A percentile compares a stretch with the other conserved stretches of the same genome.
Conservation (phyloP, 441 rosid genomes). For the Geranium incanum region DNA sequence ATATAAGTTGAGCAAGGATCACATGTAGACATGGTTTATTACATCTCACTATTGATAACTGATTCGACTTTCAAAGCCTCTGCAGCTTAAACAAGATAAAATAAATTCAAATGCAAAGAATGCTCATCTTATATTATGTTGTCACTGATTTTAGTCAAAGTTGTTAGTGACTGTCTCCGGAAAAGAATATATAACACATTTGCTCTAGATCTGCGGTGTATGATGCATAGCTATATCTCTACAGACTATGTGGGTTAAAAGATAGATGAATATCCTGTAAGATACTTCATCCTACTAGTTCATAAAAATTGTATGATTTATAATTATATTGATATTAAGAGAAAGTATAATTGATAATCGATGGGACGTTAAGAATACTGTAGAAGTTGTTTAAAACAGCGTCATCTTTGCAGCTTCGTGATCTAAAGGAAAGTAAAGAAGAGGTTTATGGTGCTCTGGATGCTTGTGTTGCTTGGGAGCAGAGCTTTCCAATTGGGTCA, state of each 20-base stretch:
- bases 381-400: slow-evolving; percentile 15
- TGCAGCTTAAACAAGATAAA: slow-evolving; percentile 6
- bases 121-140: background rate
- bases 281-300: background rate
- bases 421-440: slow-evolving; percentile 72
- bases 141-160: background rate
- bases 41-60: slow-evolving; percentile 13
- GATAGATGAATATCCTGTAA: too few species aligned
- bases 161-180: background rate
- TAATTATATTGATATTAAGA: background rate
- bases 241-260: background rate
- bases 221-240: background rate
- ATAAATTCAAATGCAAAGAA: slow-evolving; percentile 4
- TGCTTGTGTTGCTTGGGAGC: slow-evolving; percentile 98
- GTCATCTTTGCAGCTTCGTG: slow-evolving; percentile 51
- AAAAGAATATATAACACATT: background rate
- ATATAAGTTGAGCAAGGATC: background rate
- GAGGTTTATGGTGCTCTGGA: slow-evolving; percentile 83
- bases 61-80: slow-evolving; percentile 6
- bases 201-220: background rate
- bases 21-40: slow-evolving; percentile 9
- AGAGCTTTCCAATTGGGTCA: slow-evolving; percentile 66
- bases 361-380: background rate
- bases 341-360: background rate
- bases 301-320: background rate